Evolutionary conservation across 2,329 filamentous ascomycete genomes (phyloP), one percentile per base, ranked within the genome.

Genomic region (Penicillium sp.): DNA sequence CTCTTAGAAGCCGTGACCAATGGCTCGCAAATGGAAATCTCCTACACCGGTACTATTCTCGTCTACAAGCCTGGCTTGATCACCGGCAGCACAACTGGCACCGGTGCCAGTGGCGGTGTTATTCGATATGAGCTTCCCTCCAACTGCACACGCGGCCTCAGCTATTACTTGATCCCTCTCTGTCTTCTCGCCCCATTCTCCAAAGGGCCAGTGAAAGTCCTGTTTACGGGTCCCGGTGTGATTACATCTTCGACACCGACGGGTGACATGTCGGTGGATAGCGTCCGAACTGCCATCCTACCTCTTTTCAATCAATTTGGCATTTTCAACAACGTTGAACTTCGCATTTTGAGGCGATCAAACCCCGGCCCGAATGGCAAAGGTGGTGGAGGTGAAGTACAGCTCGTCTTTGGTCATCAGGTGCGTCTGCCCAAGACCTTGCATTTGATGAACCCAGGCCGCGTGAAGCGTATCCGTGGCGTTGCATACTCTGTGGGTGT

Each of bases 1-100:
- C 84, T 98, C 12, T 81, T 98, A 58, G 92, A 96, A 65, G 77
- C 86, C 51, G 76, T 98, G 55, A 98, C 92, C 58, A 98, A 98
- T 72, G 92, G 92, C 67, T 85, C 85, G 41, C 81, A 84, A 39
- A 87, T 96, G 69, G 89, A 95, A 58, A 95, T 98, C 53, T 95
- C 88, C 8, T 92, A 94, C 69, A 95, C 88, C 1, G 92, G 92
- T 60, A 96, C 92, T 0, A 89, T 87, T 1, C 77, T 98, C 39
- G 82, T 89, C 25, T 98, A 93, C 68, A 84, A 85, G 50, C 92
- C 92, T 0, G 92, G 92, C 23, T 73, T 98, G 27, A 93, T 98
- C 56, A 92, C 87, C 0, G 92, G 92, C 45, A 84, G 82, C 31
- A 79, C 84, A 15, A 74, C 84, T 13, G 87, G 86, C 12, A 75